Percentiles rank a stretch among this genome's conserved stretches.
Evolutionary conservation across 164 flowering plant genomes (phyloP).

Genomic region (Umbilicus rupestris): DNA sequence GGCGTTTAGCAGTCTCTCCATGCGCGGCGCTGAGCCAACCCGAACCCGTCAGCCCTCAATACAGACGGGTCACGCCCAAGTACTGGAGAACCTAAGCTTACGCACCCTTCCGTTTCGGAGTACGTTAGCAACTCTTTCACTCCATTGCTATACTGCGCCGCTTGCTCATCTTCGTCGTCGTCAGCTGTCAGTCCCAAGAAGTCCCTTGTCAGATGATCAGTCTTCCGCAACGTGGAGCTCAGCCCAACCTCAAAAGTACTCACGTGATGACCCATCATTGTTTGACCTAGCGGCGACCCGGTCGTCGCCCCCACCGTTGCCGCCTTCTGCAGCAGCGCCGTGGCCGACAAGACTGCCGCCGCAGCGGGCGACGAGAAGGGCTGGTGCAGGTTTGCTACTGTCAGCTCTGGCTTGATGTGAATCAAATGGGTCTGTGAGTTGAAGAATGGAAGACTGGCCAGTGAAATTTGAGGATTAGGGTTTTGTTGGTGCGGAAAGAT

Average conservation of each 20-base stretch:
- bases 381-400: constrained; percentile 13
- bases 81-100: constrained; percentile 9
- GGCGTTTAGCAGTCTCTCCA: background rate
- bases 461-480: constrained; percentile 23
- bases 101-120: constrained; percentile 15
- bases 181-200: constrained; percentile 58
- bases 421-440: constrained; percentile 6
- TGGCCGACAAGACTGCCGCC: constrained; percentile 48
- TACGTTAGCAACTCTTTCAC: constrained; percentile 25
- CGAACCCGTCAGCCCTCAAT: constrained; percentile 18
- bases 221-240: constrained; percentile 9
- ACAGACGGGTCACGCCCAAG: constrained; percentile 24
- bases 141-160: constrained; percentile 1
- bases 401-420: constrained; percentile 18
- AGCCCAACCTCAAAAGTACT: constrained; percentile 8
- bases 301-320: constrained; percentile 32
- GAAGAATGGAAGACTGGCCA: background rate
- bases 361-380: constrained; percentile 11
- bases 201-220: constrained; percentile 59
- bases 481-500: constrained; percentile 8
- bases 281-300: constrained; percentile 13
- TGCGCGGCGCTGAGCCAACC: background rate
- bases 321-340: constrained; percentile 68
- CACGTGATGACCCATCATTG: constrained; percentile 11
- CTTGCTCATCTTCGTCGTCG: constrained; percentile 12